phyloP scores from a whole-genome alignment of 139 green algal genomes.

The Auxenochlorella protothecoides region DNA sequence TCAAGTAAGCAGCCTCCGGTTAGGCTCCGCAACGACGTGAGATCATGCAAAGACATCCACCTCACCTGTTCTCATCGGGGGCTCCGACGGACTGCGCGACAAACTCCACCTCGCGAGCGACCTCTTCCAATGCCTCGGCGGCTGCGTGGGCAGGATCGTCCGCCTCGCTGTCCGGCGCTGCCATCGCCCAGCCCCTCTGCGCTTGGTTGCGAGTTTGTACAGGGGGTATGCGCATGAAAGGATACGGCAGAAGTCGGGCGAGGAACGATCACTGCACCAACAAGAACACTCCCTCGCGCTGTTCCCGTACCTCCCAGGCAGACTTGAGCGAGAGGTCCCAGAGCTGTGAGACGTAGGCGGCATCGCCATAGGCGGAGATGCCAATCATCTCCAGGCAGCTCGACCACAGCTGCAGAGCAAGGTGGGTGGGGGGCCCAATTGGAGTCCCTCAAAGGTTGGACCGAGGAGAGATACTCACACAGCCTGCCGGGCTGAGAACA shows the following conservation, averaged over 20 bases:
- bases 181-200: background rate
- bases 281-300: background rate
- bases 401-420: conserved; percentile 40
- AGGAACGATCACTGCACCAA: no score
- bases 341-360: conserved; percentile 46
- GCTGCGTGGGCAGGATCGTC: background rate
- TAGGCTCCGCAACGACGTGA: background rate
- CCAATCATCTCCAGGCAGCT: conserved; percentile 66
- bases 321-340: conserved; percentile 70
- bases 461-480: no score
- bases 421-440: background rate
- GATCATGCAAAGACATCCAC: background rate
- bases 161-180: background rate
- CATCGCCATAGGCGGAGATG: conserved; percentile 39
- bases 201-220: no score
- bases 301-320: conserved; percentile 2
- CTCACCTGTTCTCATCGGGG: conserved; percentile 46
- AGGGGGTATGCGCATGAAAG: no score
- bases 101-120: conserved; percentile 21
- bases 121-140: conserved; percentile 21
- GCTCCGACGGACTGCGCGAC: conserved; percentile 44
- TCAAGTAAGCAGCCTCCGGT: no score
- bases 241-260: no score
- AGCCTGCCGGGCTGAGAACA: background rate
- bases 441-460: no score